Base-by-base conservation (phyloP, 768 basidiomycete genomes). In the Nevesoporus exiguus region DNA sequence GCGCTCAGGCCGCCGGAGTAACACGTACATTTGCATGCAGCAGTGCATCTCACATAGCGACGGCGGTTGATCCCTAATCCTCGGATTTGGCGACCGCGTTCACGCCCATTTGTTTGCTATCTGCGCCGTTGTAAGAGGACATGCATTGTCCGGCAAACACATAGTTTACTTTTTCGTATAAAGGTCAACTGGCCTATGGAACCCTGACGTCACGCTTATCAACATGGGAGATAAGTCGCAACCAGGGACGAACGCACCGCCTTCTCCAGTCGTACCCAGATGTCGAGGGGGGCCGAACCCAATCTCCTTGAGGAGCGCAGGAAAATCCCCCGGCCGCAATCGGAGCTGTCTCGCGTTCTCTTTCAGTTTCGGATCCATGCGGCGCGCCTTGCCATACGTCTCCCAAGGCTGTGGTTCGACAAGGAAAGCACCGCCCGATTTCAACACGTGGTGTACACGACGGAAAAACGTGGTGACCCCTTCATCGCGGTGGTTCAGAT, bases 1-100 rank as follows among this genome's bases (percentile, higher is more conserved):
- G 95, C 97, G 3, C 75, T 97, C 65, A 88, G 86, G n/a, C n/a
- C n/a, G n/a, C n/a, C n/a, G n/a, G 69, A 85, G 86, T 54, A 95
- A 90, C 69, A 93, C 94, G 33, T 98, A 97, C 70, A 80, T 97
- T 47, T 93, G 93, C 73, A 93, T 95, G 85, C 93, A 92, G 66
- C 90, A 93, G 74, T 80, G 87, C 50, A 75, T 87, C 63, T 85
- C 57, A 70, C 49, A 62, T 62, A 19, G 17, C 43, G 8, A n/a
- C n/a, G n/a, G n/a, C n/a, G n/a, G n/a, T n/a, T n/a, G n/a, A n/a
- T n/a, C n/a, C n/a, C n/a, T n/a, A n/a, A n/a, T n/a, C n/a, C n/a
- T n/a, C n/a, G n/a, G n/a, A n/a, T n/a, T n/a, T n/a, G n/a, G n/a
- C n/a, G n/a, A n/a, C n/a, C n/a, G 27, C 44, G 33, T 36, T 36